These are phyloP conservation scores for Septoria petroselini DNA, from an alignment of 2,329 filamentous ascomycete species.

Conservation along the genomic window DNA sequence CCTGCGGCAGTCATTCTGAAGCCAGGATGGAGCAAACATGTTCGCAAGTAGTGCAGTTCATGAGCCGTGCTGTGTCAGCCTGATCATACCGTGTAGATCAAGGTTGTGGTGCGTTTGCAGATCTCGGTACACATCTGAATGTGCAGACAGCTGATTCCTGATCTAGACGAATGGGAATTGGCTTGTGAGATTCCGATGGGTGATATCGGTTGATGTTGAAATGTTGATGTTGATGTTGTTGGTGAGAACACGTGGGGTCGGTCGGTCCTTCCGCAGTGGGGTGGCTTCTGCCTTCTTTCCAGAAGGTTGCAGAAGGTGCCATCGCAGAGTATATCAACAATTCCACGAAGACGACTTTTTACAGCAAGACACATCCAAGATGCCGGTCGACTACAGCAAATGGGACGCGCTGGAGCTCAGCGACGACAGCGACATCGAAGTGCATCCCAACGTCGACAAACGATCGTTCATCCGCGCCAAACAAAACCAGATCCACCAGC, in stretches of 20 bases:
- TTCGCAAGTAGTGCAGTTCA: neutral
- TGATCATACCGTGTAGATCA: too few relatives aligned
- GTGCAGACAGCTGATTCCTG: too few relatives aligned
- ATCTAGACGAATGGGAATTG: too few relatives aligned
- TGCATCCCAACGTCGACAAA: slow-evolving; percentile 98
- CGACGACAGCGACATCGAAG: slow-evolving; percentile 96
- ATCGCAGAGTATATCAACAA: neutral
- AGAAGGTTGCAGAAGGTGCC: slow-evolving; percentile 2
- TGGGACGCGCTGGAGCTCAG: slow-evolving; percentile 92
- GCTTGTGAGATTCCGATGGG: too few relatives aligned
- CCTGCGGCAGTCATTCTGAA: too few relatives aligned
- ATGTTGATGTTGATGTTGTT: too few relatives aligned
- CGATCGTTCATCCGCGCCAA: slow-evolving; percentile 97
- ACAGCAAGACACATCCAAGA: slow-evolving; percentile 27
- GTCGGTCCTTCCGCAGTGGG: neutral
- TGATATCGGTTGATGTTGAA: too few relatives aligned
- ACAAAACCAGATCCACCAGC: slow-evolving; percentile 92
- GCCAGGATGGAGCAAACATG: too few relatives aligned
- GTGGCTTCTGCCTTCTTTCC: slow-evolving; percentile 1
- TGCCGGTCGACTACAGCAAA: slow-evolving; percentile 69
- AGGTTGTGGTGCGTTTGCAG: too few relatives aligned
- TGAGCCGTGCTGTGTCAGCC: neutral
- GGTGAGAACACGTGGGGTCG: too few relatives aligned
- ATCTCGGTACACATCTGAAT: too few relatives aligned
- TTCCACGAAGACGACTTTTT: too few relatives aligned